A percentile compares a stretch with the other conserved stretches of the same genome.
Evolutionary conservation across 2,329 filamentous ascomycete genomes (phyloP).

Genomic region (Aspergillus ruber): DNA sequence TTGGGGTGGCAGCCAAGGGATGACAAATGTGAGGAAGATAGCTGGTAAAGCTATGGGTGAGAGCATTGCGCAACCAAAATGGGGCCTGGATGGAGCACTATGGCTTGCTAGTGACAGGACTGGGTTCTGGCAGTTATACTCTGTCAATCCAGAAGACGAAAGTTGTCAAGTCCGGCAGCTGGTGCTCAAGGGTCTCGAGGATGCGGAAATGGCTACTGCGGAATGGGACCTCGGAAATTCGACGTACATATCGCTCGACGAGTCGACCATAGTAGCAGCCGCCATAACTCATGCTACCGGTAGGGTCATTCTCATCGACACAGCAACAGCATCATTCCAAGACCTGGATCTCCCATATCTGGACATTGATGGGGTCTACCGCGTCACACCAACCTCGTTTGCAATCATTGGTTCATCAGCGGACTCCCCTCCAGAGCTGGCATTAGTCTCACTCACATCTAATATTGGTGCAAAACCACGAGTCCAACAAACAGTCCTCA

Average conservation of each 20-base stretch:
- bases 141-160: conserved; percentile 15
- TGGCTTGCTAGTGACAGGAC: conserved; percentile 45
- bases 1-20: conserved; percentile 30
- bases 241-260: conserved; percentile 15
- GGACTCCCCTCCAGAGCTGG: conserved; percentile 14
- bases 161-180: conserved; percentile 23
- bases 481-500: conserved; percentile 6
- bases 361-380: conserved; percentile 11
- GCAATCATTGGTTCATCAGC: conserved; percentile 15
- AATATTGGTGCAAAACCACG: neutral
- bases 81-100: conserved; percentile 45
- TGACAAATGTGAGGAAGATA: conserved; percentile 31
- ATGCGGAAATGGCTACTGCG: conserved; percentile 28
- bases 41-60: conserved; percentile 37
- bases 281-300: conserved; percentile 15
- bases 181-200: conserved; percentile 33
- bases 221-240: conserved; percentile 26
- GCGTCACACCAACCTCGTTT: conserved; percentile 13
- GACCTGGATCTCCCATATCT: conserved; percentile 15
- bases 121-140: conserved; percentile 46
- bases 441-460: conserved; percentile 9
- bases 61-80: conserved; percentile 46
- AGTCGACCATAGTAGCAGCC: conserved; percentile 14
- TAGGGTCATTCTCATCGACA: conserved; percentile 14
- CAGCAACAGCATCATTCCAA: conserved; percentile 4